Evolutionary conservation across 2,329 filamentous ascomycete species (phyloP), one percentile per base, ranked within the genome.

Genomic region (Neofusicoccum ribis): DNA sequence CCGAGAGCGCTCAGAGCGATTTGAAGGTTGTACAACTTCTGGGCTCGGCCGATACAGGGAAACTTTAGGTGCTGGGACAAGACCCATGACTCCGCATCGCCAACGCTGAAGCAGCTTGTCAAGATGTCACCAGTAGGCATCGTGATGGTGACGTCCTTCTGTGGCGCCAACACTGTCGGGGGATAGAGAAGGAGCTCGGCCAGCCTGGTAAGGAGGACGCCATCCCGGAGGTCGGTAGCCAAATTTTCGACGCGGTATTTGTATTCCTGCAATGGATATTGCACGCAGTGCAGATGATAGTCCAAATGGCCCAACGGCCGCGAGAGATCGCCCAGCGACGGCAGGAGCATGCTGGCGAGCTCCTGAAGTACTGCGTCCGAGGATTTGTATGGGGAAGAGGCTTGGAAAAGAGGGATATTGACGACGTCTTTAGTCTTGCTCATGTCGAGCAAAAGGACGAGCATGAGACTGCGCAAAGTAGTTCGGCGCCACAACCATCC

Each of bases 161-260:
- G 64, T 44, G 74, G 70, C 15, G 68, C 68, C 41, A 70, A 69
- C 2, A 74, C 73, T n/a, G 73, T 68, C 17, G 77, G 72, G 5
- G 77, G 74, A 67, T 84, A 84, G 3, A 87, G 76, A 2, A 89
- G 73, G 1, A 88, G 67, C 68, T 89, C 88, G 0, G 87, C 84
- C 9, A 89, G 78, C 59, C 84, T 82, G 5, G 85, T 84, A n/a
- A 89, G 73, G 50, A 84, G 76, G 8, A 89, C 80, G 1, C 88
- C 87, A 70, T 89, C 85, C 39, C 87, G 82, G 23, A 89, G 77
- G 69, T 89, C 87, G 8, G 86, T 81, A 0, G 86, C 87, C 27
- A 90, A 78, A 68, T 89, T 89, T 8, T 79, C 76, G 63, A 89
- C 83, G 44, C 76, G 75, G 70, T 87, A 89, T 0, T 79, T 76